Percentiles rank a stretch among this genome's conserved stretches.
These are phyloP conservation scores for Albugo laibachii DNA, from an alignment of 352 stramenopile genomes.

Conservation along the genomic window DNA sequence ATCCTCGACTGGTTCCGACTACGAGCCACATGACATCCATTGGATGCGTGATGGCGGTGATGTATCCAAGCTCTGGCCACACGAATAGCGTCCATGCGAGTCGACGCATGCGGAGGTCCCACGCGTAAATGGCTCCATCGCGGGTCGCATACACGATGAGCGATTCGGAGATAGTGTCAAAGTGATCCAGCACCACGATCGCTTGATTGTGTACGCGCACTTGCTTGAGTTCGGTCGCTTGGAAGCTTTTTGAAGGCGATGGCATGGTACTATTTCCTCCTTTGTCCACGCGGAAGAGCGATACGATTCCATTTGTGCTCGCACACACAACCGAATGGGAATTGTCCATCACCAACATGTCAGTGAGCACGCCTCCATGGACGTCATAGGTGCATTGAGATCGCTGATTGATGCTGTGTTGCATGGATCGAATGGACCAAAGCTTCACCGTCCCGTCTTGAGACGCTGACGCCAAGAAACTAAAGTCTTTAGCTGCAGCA, in stretches of 20 bases:
- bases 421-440: constrained; percentile 86
- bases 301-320: constrained; percentile 78
- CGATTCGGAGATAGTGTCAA: constrained; percentile 88
- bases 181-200: constrained; percentile 88
- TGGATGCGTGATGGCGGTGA: constrained; percentile 90
- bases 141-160: constrained; percentile 90
- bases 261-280: constrained; percentile 12
- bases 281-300: constrained; percentile 93
- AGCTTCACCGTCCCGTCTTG: constrained; percentile 92
- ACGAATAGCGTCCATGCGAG: constrained; percentile 87
- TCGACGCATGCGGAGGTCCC: constrained; percentile 81
- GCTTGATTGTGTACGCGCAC: constrained; percentile 76
- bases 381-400: constrained; percentile 87
- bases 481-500: constrained; percentile 86
- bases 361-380: constrained; percentile 80
- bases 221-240: constrained; percentile 47
- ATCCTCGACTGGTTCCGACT: constrained; percentile 86
- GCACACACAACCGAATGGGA: constrained; percentile 88
- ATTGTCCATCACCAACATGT: constrained; percentile 92
- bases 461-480: constrained; percentile 90
- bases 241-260: constrained; percentile 40
- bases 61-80: constrained; percentile 86
- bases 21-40: constrained; percentile 90
- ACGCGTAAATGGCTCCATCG: constrained; percentile 72
- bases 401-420: constrained; percentile 85